A percentile compares a stretch with the other conserved stretches of the same genome.
These are phyloP conservation scores for Candida labiduridarum DNA, from an alignment of 1,139 yeast genomes.

Conservation along the genomic window DNA sequence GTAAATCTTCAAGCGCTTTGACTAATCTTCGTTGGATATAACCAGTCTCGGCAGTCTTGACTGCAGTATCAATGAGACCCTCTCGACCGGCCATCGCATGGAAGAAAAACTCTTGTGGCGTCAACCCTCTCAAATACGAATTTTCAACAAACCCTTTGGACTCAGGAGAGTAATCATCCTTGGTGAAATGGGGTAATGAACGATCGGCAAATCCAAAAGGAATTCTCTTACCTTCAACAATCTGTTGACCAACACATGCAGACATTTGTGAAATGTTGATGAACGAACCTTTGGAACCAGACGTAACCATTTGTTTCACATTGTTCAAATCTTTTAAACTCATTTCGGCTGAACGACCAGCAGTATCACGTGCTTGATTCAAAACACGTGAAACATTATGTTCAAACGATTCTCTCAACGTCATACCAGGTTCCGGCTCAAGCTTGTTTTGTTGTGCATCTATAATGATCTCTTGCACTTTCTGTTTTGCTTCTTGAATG, in stretches of 20 bases:
- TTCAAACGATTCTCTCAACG: constrained; percentile 96
- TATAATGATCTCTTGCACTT: constrained; percentile 88
- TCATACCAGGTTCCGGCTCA: constrained; percentile 99
- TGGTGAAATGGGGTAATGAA: constrained; percentile 95
- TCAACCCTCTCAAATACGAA: constrained; percentile 93
- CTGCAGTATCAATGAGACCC: constrained; percentile 99
- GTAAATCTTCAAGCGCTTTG: constrained; percentile 96
- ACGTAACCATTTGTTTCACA: constrained; percentile 98
- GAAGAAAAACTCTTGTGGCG: constrained; percentile 98
- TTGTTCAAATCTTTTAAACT: constrained; percentile 91
- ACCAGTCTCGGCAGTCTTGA: constrained; percentile 98
- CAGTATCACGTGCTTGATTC: constrained; percentile 98
- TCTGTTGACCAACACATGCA: constrained; percentile 99
- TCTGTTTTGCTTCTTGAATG: constrained; percentile 86
- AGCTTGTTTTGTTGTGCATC: constrained; percentile 89
- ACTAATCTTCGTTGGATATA: constrained; percentile 98
- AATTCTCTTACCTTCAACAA: constrained; percentile 99
- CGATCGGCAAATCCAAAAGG: constrained; percentile 97
- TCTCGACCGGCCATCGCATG: constrained; percentile 99
- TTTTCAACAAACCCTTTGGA: constrained; percentile 98
- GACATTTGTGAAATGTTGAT: constrained; percentile 99
- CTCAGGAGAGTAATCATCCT: constrained; percentile 97
- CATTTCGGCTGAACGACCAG: constrained; percentile 98
- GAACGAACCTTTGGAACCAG: constrained; percentile 99
- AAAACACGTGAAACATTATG: constrained; percentile 91